Evolutionary conservation across 169 alveolate genomes (phyloP), one percentile per base, ranked within the genome.

Genomic region (Plasmodium inui): DNA sequence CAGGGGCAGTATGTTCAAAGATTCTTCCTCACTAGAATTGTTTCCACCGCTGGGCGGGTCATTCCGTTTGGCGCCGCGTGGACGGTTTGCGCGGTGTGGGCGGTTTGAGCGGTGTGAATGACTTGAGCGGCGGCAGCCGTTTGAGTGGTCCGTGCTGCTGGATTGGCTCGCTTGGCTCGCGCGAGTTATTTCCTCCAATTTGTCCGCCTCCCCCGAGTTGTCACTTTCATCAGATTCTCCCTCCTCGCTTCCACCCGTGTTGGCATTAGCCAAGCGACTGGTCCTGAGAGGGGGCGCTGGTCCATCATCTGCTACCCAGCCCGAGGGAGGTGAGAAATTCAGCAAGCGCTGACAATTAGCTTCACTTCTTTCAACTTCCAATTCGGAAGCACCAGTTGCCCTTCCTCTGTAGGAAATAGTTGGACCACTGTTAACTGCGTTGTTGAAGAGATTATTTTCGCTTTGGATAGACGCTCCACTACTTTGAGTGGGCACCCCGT

Each of bases 1-100:
- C 41, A 90, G 57, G 1, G 95, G 95, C 22, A 90, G 30, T 32
- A 90, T 90, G 57, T 90, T 72, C 82, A 90, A 61, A 39, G 14
- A 34, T 46, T 88, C 89, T 37, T 76, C 89, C 7, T 22, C 55
- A 26, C 28, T 17, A 3, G 82, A 22, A 17, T 34, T 10, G 34
- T 76, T 80, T 2, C 70, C 32, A 14, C 53, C 46, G 10, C 70
- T 22, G 50, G 88, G 14, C 32, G 30, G 30, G 44, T 26, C 37
- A 78, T 30, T 34, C 39, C 32, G 74, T 3, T 46, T 46, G 12
- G 32, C 32, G 34, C 74, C 9, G 9, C 7, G n/a, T n/a, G 26
- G 9, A 3, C 71, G 3, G 71, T 55, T 3, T 17, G 71, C 3
- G 3, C 71, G n/a, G 71, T n/a, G n/a, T n/a, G n/a, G 2, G n/a